These are phyloP conservation scores for Phoenix roebelenii DNA, from an alignment of 176 grass and related monocot genomes.

Conservation along the genomic window DNA sequence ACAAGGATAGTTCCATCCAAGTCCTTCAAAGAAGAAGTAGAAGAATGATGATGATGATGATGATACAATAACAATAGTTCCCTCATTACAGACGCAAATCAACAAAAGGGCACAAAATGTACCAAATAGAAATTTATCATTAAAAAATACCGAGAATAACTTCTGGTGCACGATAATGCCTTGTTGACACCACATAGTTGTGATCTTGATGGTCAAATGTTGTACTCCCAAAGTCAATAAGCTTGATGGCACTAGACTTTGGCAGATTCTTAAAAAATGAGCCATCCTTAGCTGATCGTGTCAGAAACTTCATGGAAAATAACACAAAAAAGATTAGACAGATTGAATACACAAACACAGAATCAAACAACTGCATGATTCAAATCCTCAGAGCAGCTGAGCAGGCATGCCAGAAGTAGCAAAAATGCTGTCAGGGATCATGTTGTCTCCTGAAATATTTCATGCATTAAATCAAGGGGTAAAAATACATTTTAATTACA, in stretches of 20 bases:
- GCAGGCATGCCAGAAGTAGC: too few species aligned
- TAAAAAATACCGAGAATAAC: slow-evolving; percentile 82
- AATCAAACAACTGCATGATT: too few species aligned
- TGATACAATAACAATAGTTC: too few species aligned
- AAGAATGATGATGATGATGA: slow-evolving; percentile 5
- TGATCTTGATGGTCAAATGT: slow-evolving; percentile 92
- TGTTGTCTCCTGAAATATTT: too few species aligned
- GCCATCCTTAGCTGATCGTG: slow-evolving; percentile 58
- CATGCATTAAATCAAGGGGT: too few species aligned
- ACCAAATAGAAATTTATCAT: not conserved
- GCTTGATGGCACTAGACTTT: slow-evolving; percentile 91
- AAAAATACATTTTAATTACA: not conserved
- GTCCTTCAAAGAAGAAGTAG: slow-evolving; percentile 36
- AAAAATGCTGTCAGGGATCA: too few species aligned
- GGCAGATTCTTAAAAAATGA: slow-evolving; percentile 84
- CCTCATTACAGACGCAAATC: too few species aligned
- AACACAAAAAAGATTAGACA: slow-evolving; percentile 9
- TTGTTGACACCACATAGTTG: slow-evolving; percentile 87
- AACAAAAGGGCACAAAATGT: too few species aligned
- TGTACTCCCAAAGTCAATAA: slow-evolving; percentile 92
- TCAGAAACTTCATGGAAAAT: slow-evolving; percentile 42
- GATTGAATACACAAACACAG: not conserved
- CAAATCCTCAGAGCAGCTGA: too few species aligned
- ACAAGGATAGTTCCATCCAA: slow-evolving; percentile 95
- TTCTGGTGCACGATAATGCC: slow-evolving; percentile 95